These are phyloP conservation scores for Wickerhamiella occidentalis DNA, from an alignment of 805 yeast genomes.

Conservation along the genomic window DNA sequence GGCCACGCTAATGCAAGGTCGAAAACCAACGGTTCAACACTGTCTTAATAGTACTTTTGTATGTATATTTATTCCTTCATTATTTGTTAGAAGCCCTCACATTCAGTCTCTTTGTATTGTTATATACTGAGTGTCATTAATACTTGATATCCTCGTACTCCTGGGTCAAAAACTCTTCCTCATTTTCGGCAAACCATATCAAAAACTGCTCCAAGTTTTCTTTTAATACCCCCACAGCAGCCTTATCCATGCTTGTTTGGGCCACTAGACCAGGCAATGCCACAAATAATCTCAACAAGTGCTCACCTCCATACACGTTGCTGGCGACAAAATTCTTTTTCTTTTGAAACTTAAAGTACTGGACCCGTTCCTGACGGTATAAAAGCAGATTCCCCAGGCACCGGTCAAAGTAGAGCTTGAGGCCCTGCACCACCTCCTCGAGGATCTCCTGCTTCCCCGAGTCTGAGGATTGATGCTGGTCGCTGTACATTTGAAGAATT, in stretches of 20 bases:
- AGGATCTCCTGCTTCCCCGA: conserved; percentile 39
- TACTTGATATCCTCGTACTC: conserved; percentile 28
- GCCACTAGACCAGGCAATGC: conserved; percentile 74
- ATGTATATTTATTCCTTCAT: conserved; percentile 6
- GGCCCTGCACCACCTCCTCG: conserved; percentile 59
- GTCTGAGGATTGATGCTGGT: conserved; percentile 17
- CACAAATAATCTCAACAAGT: conserved; percentile 63
- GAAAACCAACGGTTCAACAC: conserved; percentile 5
- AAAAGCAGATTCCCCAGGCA: conserved; percentile 56
- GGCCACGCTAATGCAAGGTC: conserved; percentile 6
- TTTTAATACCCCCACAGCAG: conserved; percentile 45
- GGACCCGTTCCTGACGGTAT: conserved; percentile 68
- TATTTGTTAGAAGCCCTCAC: no score
- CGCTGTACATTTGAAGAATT: conserved; percentile 43
- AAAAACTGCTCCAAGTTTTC: conserved; percentile 44
- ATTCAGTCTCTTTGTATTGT: no score
- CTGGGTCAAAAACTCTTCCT: conserved; percentile 29
- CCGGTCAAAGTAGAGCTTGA: conserved; percentile 61
- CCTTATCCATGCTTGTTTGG: conserved; percentile 70
- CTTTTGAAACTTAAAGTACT: conserved; percentile 42
- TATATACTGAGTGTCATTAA: no score
- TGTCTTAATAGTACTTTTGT: conserved; percentile 5
- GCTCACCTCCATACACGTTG: conserved; percentile 67
- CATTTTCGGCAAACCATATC: conserved; percentile 38
- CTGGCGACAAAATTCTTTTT: conserved; percentile 28